A percentile compares a stretch with the other conserved stretches of the same genome.
Conservation (phyloP, 768 basidiomycete species). For the Mycena galericulata region DNA sequence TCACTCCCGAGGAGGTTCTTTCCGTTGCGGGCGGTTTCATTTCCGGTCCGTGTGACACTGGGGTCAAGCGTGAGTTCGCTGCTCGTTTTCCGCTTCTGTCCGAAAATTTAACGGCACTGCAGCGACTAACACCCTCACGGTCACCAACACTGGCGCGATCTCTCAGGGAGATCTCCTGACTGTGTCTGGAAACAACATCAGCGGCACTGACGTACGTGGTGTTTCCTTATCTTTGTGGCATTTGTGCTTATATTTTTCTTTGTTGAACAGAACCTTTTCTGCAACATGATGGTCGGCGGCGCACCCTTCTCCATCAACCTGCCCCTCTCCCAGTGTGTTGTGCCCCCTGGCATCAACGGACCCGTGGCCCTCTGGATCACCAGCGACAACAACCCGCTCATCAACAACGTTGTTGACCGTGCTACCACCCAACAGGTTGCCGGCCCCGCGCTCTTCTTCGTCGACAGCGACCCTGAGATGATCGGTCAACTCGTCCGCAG, state of each 20-base stretch:
- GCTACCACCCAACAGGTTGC: conserved; percentile 68
- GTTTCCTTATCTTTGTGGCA: conserved; percentile 15
- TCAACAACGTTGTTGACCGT: conserved; percentile 71
- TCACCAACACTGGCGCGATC: conserved; percentile 74
- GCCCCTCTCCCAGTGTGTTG: conserved; percentile 69
- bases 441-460: conserved; percentile 77
- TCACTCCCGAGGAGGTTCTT: conserved; percentile 78
- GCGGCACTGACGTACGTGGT: conserved; percentile 62
- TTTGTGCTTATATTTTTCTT: conserved; percentile 22
- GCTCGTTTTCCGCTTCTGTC: background rate
- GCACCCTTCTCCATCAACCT: conserved; percentile 64
- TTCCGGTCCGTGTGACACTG: conserved; percentile 70
- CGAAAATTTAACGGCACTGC: background rate
- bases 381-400: conserved; percentile 68
- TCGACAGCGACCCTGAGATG: conserved; percentile 68
- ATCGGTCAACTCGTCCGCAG: conserved; percentile 60
- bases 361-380: conserved; percentile 82
- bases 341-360: conserved; percentile 78
- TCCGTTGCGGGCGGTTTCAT: conserved; percentile 78
- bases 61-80: conserved; percentile 59
- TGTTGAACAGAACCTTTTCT: conserved; percentile 62
- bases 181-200: conserved; percentile 70
- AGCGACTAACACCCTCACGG: conserved; percentile 70
- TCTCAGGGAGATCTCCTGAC: conserved; percentile 69
- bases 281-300: conserved; percentile 84